Percentiles rank a stretch among this genome's conserved stretches.
phyloP scores from a whole-genome alignment of 352 stramenopile species.

The Globisporangium rhizosaccharum region DNA sequence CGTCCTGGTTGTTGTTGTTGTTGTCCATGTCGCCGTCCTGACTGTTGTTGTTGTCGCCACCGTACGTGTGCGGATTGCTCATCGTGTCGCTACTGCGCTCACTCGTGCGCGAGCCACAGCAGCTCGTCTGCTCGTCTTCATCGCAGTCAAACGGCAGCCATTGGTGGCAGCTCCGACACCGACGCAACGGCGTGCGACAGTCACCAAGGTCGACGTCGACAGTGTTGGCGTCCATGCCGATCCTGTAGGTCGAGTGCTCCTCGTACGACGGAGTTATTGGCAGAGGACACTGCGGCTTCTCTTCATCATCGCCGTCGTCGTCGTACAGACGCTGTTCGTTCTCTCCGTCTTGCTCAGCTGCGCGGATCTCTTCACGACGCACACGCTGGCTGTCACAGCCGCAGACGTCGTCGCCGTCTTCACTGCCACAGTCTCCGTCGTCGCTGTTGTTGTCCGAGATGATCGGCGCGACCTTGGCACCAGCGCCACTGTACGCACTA shows the following conservation, averaged over 20 bases:
- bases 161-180: slow-evolving; percentile 7
- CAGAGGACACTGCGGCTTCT: slow-evolving; percentile 2
- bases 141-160: slow-evolving; percentile 24
- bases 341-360: slow-evolving; percentile 10
- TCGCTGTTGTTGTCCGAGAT: slow-evolving; percentile 2
- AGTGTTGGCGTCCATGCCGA: neutral
- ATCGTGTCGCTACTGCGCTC: slow-evolving; percentile 13
- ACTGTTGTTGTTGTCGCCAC: slow-evolving; percentile 25
- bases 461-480: slow-evolving; percentile 6
- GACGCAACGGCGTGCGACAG: neutral
- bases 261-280: neutral
- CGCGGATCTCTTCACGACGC: slow-evolving; percentile 15
- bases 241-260: neutral
- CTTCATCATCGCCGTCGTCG: slow-evolving; percentile 7
- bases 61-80: neutral
- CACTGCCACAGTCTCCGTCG: neutral
- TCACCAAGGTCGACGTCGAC: slow-evolving; percentile 1
- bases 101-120: slow-evolving; percentile 9
- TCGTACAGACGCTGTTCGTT: slow-evolving; percentile 4
- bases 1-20: slow-evolving; percentile 21
- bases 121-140: slow-evolving; percentile 20
- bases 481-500: slow-evolving; percentile 17
- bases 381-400: neutral
- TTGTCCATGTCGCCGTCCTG: slow-evolving; percentile 25
- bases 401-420: neutral